phyloP scores from a whole-genome alignment of 208 protist species.

The Leishmania martiniquensis region DNA sequence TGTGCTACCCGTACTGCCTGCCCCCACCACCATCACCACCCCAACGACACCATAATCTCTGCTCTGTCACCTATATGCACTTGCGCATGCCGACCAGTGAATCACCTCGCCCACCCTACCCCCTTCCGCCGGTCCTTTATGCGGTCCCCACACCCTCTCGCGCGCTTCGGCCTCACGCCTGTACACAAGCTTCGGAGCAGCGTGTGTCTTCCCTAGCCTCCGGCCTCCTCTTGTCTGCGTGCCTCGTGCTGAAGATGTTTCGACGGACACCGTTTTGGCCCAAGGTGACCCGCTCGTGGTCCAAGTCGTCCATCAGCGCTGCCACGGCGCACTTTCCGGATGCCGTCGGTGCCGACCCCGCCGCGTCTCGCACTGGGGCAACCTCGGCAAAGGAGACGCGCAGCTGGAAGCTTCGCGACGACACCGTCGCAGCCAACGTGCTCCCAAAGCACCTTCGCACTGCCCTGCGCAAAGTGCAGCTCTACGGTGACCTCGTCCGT shows the following conservation, averaged over 20 bases:
- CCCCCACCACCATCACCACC: background rate
- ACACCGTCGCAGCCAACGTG: constrained; percentile 22
- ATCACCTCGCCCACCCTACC: no score
- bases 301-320: constrained; percentile 58
- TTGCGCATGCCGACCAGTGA: background rate
- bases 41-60: no score
- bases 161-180: background rate
- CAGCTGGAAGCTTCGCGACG: constrained; percentile 61
- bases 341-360: constrained; percentile 61
- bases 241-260: constrained; percentile 43
- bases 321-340: constrained; percentile 79
- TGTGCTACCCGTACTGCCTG: background rate
- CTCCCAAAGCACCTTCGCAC: constrained; percentile 48
- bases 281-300: constrained; percentile 81
- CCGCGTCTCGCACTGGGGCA: constrained; percentile 35
- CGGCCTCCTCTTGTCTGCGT: background rate
- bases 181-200: background rate
- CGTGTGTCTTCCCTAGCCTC: background rate
- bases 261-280: constrained; percentile 45
- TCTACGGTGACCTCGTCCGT: constrained; percentile 71
- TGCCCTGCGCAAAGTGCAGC: constrained; percentile 33
- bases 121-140: background rate
- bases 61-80: background rate
- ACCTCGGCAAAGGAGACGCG: constrained; percentile 70
- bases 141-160: background rate